These are phyloP conservation scores for Gymnopus androsaceus DNA, from an alignment of 1,284 basidiomycete species.

Conservation along the genomic window DNA sequence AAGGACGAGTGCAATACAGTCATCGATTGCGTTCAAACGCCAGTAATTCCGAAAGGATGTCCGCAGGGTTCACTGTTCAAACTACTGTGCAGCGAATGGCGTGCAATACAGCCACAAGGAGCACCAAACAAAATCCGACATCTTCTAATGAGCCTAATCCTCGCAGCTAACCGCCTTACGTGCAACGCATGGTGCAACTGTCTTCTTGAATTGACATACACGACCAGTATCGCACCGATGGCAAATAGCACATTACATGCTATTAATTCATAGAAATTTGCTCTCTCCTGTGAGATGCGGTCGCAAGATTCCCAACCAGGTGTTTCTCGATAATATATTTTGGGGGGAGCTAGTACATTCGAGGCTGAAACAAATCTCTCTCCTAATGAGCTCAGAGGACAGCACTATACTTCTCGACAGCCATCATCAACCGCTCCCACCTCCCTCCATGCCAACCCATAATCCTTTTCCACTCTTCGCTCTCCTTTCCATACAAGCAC, in stretches of 20 bases:
- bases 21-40: no score
- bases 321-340: constrained; percentile 45
- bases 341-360: no score
- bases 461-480: no score
- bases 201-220: constrained; percentile 68
- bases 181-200: constrained; percentile 73
- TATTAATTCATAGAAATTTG: constrained; percentile 87
- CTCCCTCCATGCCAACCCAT: no score
- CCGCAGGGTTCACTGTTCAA: no score
- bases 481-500: constrained; percentile 91
- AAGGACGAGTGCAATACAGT: no score
- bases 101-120: no score
- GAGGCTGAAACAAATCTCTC: no score
- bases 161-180: constrained; percentile 78
- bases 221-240: constrained; percentile 60
- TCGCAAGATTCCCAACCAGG: constrained; percentile 91
- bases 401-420: constrained; percentile 81
- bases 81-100: no score
- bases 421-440: no score
- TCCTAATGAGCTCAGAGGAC: constrained; percentile 39
- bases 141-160: constrained; percentile 66
- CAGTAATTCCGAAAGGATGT: no score
- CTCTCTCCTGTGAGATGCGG: constrained; percentile 76
- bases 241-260: constrained; percentile 79
- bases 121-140: no score